These are phyloP conservation scores for Cladosporium sp. DNA, from an alignment of 2,329 filamentous ascomycete genomes.

Conservation along the genomic window DNA sequence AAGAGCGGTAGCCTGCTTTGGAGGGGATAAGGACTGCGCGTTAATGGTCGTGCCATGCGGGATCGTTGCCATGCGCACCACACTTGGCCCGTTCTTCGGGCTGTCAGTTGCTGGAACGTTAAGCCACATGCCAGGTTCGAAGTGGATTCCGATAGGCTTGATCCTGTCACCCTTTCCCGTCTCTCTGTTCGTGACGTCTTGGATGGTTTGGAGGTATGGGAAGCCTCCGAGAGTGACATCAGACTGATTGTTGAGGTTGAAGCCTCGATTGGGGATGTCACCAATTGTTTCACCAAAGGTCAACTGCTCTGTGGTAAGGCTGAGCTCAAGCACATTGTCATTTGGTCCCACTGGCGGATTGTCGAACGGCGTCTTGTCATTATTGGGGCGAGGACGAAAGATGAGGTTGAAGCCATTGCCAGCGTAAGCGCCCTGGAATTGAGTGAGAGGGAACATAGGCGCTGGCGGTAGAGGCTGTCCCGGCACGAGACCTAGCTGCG, in stretches of 20 bases:
- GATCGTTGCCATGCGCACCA: constrained; percentile 45
- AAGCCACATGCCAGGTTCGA: constrained; percentile 46
- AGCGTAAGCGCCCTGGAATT: constrained; percentile 24
- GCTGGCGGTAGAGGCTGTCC: not conserved
- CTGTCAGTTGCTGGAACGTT: constrained; percentile 36
- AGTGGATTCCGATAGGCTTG: constrained; percentile 39
- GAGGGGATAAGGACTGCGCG: constrained; percentile 35
- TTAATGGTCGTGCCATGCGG: constrained; percentile 49
- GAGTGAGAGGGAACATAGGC: not conserved
- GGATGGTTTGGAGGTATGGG: constrained; percentile 40
- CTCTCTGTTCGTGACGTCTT: constrained; percentile 36
- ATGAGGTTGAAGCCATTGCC: constrained; percentile 44
- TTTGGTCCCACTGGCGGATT: constrained; percentile 13
- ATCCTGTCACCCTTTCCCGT: constrained; percentile 27
- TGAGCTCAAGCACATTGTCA: constrained; percentile 42
- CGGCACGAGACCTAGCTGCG: not conserved
- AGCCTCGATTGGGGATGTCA: constrained; percentile 42
- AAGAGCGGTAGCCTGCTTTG: not conserved
- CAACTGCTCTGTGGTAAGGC: constrained; percentile 41
- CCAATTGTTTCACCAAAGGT: constrained; percentile 38
- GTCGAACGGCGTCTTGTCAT: constrained; percentile 5
- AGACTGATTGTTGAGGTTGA: constrained; percentile 29
- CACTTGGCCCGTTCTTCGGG: constrained; percentile 24
- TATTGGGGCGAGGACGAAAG: constrained; percentile 38
- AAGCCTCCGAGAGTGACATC: constrained; percentile 42